Evolutionary conservation across 2,329 filamentous ascomycete genomes (phyloP), one percentile per base, ranked within the genome.

Genomic region (Neonectria sp.): DNA sequence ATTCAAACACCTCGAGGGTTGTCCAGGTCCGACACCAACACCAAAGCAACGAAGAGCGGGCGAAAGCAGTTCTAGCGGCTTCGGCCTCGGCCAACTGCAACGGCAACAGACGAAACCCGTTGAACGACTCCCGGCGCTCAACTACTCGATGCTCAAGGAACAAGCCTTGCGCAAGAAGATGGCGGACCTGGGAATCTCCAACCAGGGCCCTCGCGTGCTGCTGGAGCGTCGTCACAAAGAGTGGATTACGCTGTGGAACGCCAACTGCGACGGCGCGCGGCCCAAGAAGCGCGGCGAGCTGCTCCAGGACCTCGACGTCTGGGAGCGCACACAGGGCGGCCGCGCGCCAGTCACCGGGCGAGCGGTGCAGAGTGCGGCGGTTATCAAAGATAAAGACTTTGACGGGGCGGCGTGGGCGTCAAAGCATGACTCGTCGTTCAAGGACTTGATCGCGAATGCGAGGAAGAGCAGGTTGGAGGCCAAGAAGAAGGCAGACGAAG

Each of bases 191-290:
- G 94, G 95, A 1, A 91, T 98, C 63, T 91, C 94, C 0, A 88
- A 86, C 11, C 85, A 83, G 67, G 96, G 96, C 1, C 81, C 86
- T 1, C 92, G 92, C 52, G 83, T 86, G 52, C 85, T 95, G 1
- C 84, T 98, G 60, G 92, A 95, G 78, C 89, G 87, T 71, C 89
- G 97, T 21, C 95, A 98, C 76, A 93, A 89, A 27, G 96, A 99
- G 80, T 99, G 95, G 95, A 87, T 96, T 58, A 98, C 96, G 43
- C 83, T 99, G 21, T 98, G 94, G 92, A 99, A 99, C 79, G 93
- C 97, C 12, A 99, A 99, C 78, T 97, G 95, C 81, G 96, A 99
- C 80, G 92, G 95, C 2, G 88, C 88, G 40, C 84, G 85, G 2
- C 94, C 94, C 0, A 93, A 92, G 77, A 85, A 86, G 12, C 94